Percentiles rank a stretch among this genome's conserved stretches.
These are phyloP conservation scores for Plenodomus tracheiphilus DNA, from an alignment of 2,329 filamentous ascomycete species.

Conservation along the genomic window DNA sequence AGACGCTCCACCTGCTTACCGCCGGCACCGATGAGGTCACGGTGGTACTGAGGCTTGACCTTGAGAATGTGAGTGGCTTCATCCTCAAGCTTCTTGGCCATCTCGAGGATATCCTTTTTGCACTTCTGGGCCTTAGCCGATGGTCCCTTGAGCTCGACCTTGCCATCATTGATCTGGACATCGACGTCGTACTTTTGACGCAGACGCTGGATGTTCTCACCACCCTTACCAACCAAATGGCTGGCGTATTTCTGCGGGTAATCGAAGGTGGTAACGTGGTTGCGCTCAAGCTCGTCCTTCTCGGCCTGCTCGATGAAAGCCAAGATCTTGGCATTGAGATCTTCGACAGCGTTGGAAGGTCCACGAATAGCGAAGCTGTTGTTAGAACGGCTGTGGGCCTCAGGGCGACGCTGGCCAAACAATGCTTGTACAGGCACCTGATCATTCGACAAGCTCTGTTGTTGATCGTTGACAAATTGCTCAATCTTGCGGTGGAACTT, in stretches of 20 bases:
- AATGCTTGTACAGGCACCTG: constrained; percentile 62
- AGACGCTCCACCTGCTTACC: constrained; percentile 89
- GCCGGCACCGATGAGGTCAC: constrained; percentile 87
- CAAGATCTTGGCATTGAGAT: constrained; percentile 71
- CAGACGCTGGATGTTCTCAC: constrained; percentile 70
- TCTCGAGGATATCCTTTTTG: constrained; percentile 76
- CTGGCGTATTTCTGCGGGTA: constrained; percentile 96
- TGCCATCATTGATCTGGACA: constrained; percentile 90
- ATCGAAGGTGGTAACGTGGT: constrained; percentile 82
- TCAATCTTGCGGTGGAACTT: constrained; percentile 68
- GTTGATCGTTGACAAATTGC: constrained; percentile 61
- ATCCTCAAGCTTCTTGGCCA: constrained; percentile 84
- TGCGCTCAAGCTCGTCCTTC: constrained; percentile 90
- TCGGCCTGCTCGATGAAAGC: constrained; percentile 86
- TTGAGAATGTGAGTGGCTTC: constrained; percentile 86
- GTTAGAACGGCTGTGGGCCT: constrained; percentile 58
- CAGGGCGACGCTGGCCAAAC: constrained; percentile 49
- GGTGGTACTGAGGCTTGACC: constrained; percentile 91
- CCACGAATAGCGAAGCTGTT: constrained; percentile 73
- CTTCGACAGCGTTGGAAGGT: constrained; percentile 71
- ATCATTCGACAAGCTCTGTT: constrained; percentile 52
- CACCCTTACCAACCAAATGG: constrained; percentile 71
- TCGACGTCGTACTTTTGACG: constrained; percentile 72
- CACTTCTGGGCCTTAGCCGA: constrained; percentile 91
- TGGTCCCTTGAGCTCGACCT: constrained; percentile 93